A percentile compares a stretch with the other conserved stretches of the same genome.
Conservation (phyloP, 208 protist species). For the Trypanosoma scelopori region DNA sequence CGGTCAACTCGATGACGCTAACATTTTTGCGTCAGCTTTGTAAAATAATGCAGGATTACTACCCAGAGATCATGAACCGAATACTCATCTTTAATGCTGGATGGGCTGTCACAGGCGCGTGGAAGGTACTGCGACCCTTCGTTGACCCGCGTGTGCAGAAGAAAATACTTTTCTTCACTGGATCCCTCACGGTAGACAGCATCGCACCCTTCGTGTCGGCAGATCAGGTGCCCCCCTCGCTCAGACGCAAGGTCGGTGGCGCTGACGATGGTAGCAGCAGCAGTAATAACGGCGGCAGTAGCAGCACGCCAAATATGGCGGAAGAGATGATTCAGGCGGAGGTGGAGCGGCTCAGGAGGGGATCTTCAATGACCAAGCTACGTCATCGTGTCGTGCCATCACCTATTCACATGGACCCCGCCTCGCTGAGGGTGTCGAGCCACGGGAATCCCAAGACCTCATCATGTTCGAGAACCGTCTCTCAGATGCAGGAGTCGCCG, state of each 20-base stretch:
- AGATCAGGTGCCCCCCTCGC: constrained; percentile 53
- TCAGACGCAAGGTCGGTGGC: constrained; percentile 42
- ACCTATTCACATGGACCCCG: background rate
- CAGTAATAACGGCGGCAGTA: too few species aligned
- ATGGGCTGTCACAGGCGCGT: constrained; percentile 70
- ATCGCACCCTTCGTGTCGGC: constrained; percentile 46
- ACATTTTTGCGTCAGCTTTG: constrained; percentile 52
- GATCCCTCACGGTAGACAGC: constrained; percentile 34
- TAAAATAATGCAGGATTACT: constrained; percentile 67
- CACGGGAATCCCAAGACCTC: too few species aligned
- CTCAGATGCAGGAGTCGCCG: too few species aligned
- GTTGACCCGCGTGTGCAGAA: constrained; percentile 72
- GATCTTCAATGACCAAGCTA: background rate
- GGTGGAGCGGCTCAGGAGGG: constrained; percentile 22
- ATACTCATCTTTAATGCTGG: constrained; percentile 81
- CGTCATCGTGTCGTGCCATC: background rate
- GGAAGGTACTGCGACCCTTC: constrained; percentile 75
- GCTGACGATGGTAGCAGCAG: too few species aligned
- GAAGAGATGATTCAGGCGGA: constrained; percentile 40
- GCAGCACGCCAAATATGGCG: constrained; percentile 28
- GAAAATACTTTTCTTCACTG: constrained; percentile 77
- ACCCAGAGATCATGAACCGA: constrained; percentile 78
- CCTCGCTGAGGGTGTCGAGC: background rate
- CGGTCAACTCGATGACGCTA: constrained; percentile 50
- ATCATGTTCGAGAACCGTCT: too few species aligned